A percentile compares a stretch with the other conserved stretches of the same genome.
Conservation (phyloP, 2,329 filamentous ascomycete species). For the Fusarium sp. region DNA sequence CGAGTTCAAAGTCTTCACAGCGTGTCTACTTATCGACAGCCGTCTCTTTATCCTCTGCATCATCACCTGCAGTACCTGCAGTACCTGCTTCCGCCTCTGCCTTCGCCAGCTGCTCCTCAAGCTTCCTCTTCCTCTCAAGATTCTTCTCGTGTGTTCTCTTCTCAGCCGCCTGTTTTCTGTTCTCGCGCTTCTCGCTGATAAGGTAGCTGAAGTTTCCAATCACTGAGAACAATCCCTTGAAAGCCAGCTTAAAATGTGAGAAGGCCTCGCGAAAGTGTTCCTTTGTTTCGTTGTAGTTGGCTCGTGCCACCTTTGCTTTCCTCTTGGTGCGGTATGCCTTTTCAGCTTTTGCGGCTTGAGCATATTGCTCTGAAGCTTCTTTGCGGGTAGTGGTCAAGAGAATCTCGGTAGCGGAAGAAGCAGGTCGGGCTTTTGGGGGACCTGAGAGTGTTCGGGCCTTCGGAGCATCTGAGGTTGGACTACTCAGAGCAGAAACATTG, state of each 20-base stretch:
- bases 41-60: neutral
- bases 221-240: neutral
- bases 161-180: neutral
- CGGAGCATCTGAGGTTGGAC: neutral
- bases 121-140: neutral
- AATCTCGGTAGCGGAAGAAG: conserved; percentile 6
- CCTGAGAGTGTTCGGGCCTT: neutral
- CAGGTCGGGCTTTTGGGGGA: neutral
- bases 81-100: neutral
- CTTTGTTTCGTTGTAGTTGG: conserved; percentile 18
- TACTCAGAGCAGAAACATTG: neutral
- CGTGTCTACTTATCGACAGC: neutral
- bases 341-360: conserved; percentile 14
- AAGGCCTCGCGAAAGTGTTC: conserved; percentile 1
- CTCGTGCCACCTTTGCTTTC: conserved; percentile 1
- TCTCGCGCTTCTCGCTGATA: neutral
- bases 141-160: neutral
- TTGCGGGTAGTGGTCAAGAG: neutral
- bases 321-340: conserved; percentile 19
- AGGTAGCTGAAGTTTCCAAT: neutral
- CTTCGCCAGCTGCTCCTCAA: conserved; percentile 7
- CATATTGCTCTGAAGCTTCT: conserved; percentile 15
- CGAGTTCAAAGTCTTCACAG: neutral
- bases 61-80: too few relatives aligned
- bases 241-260: conserved; percentile 1